Evolutionary conservation across 352 stramenopile species (phyloP), one percentile per base, ranked within the genome.

Genomic region (Phytophthora lateralis): DNA sequence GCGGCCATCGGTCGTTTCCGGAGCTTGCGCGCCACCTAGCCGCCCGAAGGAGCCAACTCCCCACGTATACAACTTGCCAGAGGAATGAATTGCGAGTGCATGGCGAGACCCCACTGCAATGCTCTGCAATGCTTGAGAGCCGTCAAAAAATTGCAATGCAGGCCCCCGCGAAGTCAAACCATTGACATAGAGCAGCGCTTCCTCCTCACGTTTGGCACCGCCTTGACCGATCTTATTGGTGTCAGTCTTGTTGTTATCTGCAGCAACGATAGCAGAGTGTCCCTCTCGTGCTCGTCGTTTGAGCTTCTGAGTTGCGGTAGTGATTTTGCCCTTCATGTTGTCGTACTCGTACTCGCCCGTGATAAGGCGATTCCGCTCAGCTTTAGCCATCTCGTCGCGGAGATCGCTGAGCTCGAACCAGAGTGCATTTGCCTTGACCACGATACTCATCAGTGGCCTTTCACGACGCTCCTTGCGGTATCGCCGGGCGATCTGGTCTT

Each of bases 41-140:
- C 80, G 73, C 3, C 82, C 82, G 27, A 88, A 94, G 0, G 80
- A 82, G 0, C 85, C 85, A 17, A 90, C 82, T 12, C 85, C 85
- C 85, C 85, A 94, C 0, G 78, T 75, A 26, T 82, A 79, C 17
- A 94, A 47, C 56, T 85, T 83, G 1, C 85, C 85, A 0, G 80
- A 82, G 15, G 85, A 73, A 39, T 86, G 77, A 18, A 94, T 71
- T 0, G 82, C 85, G 0, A 94, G 52, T 2, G 74, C 82, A 60
- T 94, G 85, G 2, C 84, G 77, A 24, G 85, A 88, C 2, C 85
- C 85, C 6, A 92, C 71, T 4, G 82, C 69, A 53, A 94, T 75
- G 52, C 67, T 76, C 20, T 78, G 38, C 8, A 92, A 39, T 11
- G 80, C 85, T 58, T 90, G 75, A 18, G 77, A 55, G 10, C 82